Evolutionary conservation across 139 green algal genomes (phyloP), one percentile per base, ranked within the genome.

Genomic region (Penium margaritaceum): DNA sequence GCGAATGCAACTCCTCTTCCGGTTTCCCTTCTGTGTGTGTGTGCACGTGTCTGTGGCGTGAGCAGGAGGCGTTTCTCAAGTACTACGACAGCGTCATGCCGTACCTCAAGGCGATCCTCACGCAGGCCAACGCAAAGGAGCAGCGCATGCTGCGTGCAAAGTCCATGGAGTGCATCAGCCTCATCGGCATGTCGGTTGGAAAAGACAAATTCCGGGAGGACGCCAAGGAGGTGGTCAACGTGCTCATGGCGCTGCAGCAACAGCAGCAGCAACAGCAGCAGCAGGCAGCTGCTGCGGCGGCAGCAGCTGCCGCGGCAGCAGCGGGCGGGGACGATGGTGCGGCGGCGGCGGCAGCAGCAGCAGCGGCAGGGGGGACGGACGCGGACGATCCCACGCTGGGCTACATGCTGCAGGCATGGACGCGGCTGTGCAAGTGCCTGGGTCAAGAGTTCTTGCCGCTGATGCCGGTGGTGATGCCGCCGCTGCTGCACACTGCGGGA

Each of bases 171-270:
- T 98, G 94, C 83, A 89, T 98, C 67, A 90, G 77, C 24, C 86
- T 99, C 38, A 91, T 99, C 64, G 94, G 91, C 81, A 97, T 98
- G 92, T 91, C 94, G 3, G 94, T 99, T 46, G 95, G 95, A 41
- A 86, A 86, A 53, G 93, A 98, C 24, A 81, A 83, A 17, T 98
- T 98, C 83, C 74, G 88, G 2, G 44, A 64, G 0, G 91, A 99
- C 75, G 94, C 94, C 3, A 79, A 85, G 27, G 81, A 82, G 17
- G 84, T 97, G 29, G 96, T 97, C 91, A 65, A 86, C 32, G 86
- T 95, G 73, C 89, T 97, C 75, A 81, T 90, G 81, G 62, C 80
- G 67, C 86, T 97, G 70, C 85, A 93, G 76, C n/a, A n/a, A n/a
- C n/a, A n/a, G n/a, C n/a, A n/a, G n/a, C n/a, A n/a, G n/a, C n/a